Evolutionary conservation across 2,329 filamentous ascomycete species (phyloP), one percentile per base, ranked within the genome.

Genomic region (Lecanosticta acicola): DNA sequence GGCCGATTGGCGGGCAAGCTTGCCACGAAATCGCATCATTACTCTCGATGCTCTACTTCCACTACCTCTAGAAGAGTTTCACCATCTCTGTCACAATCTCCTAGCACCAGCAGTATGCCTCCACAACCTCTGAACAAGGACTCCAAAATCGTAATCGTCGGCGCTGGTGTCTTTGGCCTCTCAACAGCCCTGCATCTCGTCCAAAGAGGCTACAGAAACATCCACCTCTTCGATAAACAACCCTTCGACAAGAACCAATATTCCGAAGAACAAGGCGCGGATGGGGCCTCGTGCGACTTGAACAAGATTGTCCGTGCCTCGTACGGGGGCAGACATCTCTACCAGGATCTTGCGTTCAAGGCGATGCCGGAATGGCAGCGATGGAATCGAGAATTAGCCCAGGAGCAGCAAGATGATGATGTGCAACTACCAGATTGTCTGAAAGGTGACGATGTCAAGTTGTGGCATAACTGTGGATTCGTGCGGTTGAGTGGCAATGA

Each of bases 121-220:
- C 33, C 14, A 11, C 35, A 7, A 44, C n/a, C 36, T 20, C 39
- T 43, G 14, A 47, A 48, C 5, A 46, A 46, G 35, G 46, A 50
- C 40, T 53, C 50, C 39, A 53, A 53, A 38, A 56, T 63, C 24
- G 39, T 50, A 19, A 70, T 72, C 37, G 52, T 73, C 11, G 70
- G 70, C 35, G 65, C 65, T 14, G 70, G 70, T n/a, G 70, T 72
- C 37, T 67, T 72, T 20, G 70, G 70, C 29, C 55, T 70, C 40
- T 67, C 65, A n/a, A 68, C 68, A 5, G 69, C 70, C 18, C 49
- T 61, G 3, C 57, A 61, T 32, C 56, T 62, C 7, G 43, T 56
- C 14, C 41, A 48, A 29, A 45, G 51, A 26, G 58, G 58, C 37
- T 60, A 61, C 32, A 53, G 45, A 3, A 58, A 59, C 42, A 50